phyloP scores from a whole-genome alignment of 768 basidiomycete species.

The Tephrocybe rancida region DNA sequence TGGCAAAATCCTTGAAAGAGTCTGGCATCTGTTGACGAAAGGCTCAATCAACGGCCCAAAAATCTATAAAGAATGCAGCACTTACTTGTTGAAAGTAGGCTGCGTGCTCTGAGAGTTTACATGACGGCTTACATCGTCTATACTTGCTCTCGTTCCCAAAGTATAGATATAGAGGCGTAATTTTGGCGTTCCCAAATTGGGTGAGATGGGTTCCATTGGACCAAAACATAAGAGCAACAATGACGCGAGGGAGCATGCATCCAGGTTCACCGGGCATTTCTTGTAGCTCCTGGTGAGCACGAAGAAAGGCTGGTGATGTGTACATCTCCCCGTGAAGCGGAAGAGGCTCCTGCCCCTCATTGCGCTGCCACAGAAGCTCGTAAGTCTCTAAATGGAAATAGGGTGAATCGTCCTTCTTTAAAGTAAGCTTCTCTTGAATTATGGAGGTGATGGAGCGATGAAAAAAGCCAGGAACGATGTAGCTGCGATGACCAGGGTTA shows the following conservation, averaged over 20 bases:
- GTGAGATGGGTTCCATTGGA: slow-evolving; percentile 31
- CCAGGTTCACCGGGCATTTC: neutral
- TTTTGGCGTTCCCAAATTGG: no score
- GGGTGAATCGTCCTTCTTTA: neutral
- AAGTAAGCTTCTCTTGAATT: no score
- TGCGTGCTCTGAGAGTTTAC: neutral
- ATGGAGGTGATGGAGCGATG: no score
- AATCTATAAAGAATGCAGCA: no score
- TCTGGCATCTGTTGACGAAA: neutral
- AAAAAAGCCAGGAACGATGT: no score
- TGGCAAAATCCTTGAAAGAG: no score
- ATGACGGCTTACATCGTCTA: slow-evolving; percentile 23
- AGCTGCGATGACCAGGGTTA: no score
- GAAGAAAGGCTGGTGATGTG: neutral
- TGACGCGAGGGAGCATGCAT: slow-evolving; percentile 3
- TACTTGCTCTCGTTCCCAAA: slow-evolving; percentile 35
- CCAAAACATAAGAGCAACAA: slow-evolving; percentile 24
- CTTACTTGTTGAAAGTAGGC: slow-evolving; percentile 8
- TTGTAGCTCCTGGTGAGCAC: neutral
- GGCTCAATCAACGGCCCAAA: no score
- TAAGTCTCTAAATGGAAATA: neutral
- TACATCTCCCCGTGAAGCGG: neutral
- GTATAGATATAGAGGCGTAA: no score
- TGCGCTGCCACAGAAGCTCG: neutral
- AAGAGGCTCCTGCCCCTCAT: neutral